phyloP scores from a whole-genome alignment of 495 filamentous ascomycete genomes.

The Talaromyces thailandensis region DNA sequence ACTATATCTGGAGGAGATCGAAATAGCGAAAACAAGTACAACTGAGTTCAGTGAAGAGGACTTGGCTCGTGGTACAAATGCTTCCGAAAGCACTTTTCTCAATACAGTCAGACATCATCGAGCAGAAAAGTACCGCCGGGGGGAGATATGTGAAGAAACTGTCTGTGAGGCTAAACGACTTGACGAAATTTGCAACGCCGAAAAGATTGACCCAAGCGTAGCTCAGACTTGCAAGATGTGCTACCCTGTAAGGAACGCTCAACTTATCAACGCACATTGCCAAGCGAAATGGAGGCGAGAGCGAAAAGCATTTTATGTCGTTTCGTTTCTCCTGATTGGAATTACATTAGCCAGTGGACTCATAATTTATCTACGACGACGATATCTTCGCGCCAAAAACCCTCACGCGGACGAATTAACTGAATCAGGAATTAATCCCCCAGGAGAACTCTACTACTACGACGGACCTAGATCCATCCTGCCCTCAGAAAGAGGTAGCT shows the following conservation, averaged over 20 bases:
- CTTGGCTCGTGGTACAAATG: background rate
- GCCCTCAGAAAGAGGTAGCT: background rate
- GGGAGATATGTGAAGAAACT: constrained; percentile 3
- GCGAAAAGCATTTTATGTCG: constrained; percentile 3
- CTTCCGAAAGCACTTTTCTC: background rate
- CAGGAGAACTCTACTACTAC: constrained; percentile 5
- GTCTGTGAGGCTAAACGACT: background rate
- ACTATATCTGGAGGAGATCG: background rate
- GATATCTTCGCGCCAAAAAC: background rate
- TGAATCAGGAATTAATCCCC: background rate
- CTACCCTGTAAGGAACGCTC: background rate
- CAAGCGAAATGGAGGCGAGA: constrained; percentile 5
- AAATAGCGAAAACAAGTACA: background rate
- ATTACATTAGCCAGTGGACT: background rate
- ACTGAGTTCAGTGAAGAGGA: background rate
- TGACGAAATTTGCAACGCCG: background rate
- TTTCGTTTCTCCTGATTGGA: constrained; percentile 2
- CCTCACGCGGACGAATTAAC: background rate
- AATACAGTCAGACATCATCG: background rate
- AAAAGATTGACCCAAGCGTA: background rate
- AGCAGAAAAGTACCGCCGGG: background rate
- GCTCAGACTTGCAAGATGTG: constrained; percentile 8
- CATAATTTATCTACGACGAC: constrained; percentile 1
- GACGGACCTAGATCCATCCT: background rate
- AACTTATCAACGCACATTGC: constrained; percentile 6